These are phyloP conservation scores for Atalantia buxifolia DNA, from an alignment of 345 rosid species.

Conservation along the genomic window DNA sequence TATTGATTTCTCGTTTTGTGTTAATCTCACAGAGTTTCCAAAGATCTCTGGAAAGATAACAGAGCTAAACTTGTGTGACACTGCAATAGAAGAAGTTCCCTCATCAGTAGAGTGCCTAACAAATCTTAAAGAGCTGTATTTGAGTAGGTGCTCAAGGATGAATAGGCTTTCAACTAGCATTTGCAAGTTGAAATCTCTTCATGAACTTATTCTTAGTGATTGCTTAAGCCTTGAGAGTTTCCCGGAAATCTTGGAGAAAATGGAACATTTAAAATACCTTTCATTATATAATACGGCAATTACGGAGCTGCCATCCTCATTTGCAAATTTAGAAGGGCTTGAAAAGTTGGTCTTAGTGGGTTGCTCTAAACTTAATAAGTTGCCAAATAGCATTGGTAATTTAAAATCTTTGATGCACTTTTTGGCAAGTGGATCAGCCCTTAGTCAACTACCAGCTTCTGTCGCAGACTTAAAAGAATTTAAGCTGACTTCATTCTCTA, in stretches of 20 bases:
- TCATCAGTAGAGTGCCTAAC: not conserved
- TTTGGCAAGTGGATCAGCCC: not conserved
- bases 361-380: not conserved
- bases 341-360: not conserved
- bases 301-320: not conserved
- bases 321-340: not conserved
- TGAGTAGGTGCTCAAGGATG: not conserved
- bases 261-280: not conserved
- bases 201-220: not conserved
- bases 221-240: not conserved
- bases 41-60: not conserved
- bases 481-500: not conserved
- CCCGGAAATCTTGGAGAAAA: not conserved
- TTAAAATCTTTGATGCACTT: not conserved
- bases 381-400: not conserved
- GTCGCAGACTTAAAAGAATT: not conserved
- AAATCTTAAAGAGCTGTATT: not conserved
- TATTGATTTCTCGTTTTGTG: not conserved
- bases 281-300: not conserved
- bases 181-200: not conserved
- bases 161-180: not conserved
- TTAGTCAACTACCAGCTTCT: not conserved
- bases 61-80: not conserved
- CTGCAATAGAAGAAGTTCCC: conserved; percentile 4
- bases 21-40: not conserved